Conservation (phyloP, 169 alveolate species). For the Eimeria maxima region DNA sequence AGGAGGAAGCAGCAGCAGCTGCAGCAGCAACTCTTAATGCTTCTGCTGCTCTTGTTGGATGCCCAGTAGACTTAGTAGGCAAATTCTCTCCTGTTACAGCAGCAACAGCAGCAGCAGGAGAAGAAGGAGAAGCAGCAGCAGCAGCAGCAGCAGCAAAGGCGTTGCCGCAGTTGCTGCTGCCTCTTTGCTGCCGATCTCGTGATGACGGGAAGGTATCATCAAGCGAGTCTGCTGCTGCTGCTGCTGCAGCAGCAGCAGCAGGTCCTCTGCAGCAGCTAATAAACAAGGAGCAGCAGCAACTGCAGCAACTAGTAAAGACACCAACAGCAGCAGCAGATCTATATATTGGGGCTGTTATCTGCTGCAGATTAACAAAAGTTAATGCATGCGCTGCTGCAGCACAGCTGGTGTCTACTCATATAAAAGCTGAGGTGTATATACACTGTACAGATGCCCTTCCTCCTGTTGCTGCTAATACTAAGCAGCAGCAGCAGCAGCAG, state of each 20-base stretch:
- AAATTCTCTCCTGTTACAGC: neutral
- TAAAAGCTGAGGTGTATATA: constrained; percentile 20
- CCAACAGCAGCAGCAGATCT: neutral
- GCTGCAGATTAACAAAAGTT: neutral
- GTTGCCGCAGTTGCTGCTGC: constrained; percentile 18
- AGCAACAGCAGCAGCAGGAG: constrained; percentile 9
- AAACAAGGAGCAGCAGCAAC: neutral
- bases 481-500: constrained; percentile 43
- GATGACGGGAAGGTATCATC: neutral
- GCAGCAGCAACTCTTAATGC: neutral
- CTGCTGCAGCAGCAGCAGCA: neutral
- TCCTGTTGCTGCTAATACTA: neutral
- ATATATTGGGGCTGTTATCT: neutral
- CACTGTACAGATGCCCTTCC: constrained; percentile 47
- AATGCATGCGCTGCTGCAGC: constrained; percentile 1
- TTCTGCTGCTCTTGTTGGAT: neutral
- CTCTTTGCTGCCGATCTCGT: neutral
- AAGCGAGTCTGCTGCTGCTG: neutral
- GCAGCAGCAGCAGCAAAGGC: constrained; percentile 16
- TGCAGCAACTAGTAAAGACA: neutral
- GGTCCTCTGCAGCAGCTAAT: neutral
- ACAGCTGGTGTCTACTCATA: neutral
- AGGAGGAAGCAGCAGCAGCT: neutral
- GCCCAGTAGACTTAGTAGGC: neutral
- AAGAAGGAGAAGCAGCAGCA: neutral